phyloP scores from a whole-genome alignment of 83 land plant genomes.

The Picea abies region DNA sequence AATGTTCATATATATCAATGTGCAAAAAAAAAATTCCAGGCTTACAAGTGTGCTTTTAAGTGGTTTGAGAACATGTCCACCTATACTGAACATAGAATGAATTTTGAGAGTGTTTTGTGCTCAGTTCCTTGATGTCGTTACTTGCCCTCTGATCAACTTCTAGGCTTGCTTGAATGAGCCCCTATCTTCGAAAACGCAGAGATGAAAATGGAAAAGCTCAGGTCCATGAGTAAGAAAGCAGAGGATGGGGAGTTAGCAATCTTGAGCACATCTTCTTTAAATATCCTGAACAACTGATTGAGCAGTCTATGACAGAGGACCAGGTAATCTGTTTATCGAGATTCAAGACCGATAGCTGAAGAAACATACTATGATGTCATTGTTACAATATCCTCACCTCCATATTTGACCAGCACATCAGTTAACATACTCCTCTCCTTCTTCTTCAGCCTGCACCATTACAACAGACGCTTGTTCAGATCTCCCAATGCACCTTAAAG shows the following conservation, averaged over 20 bases:
- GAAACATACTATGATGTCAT: background rate
- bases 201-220: background rate
- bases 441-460: conserved; percentile 13
- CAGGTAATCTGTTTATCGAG: too few species aligned
- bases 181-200: background rate
- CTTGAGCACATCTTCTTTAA: background rate
- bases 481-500: background rate
- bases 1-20: background rate
- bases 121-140: background rate
- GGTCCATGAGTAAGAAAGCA: background rate
- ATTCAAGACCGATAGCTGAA: background rate
- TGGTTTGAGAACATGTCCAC: background rate
- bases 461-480: background rate
- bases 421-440: conserved; percentile 1
- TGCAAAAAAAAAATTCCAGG: background rate
- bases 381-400: background rate
- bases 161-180: background rate
- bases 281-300: background rate
- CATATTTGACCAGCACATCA: conserved; percentile 9
- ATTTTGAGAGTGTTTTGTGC: background rate
- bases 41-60: background rate
- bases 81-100: background rate
- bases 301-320: background rate
- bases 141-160: background rate
- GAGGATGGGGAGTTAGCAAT: background rate